Conservation (phyloP, 2,329 filamentous ascomycete genomes). For the Blastomyces parvus region DNA sequence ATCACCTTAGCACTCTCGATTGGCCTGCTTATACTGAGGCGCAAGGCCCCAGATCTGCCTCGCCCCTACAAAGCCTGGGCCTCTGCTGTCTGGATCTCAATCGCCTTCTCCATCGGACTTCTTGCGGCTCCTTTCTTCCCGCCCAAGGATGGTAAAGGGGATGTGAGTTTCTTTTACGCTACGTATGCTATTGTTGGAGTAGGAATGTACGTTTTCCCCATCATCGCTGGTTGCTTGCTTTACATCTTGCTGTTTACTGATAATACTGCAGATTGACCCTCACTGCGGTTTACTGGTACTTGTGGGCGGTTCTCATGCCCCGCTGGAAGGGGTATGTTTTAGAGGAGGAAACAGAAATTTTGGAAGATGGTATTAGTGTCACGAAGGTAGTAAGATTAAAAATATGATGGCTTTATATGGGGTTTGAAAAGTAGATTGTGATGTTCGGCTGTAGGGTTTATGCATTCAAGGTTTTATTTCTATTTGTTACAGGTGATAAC, state of each 20-base stretch:
- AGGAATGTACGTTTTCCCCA: conserved; percentile 25
- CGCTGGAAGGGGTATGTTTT: conserved; percentile 50
- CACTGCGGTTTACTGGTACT: conserved; percentile 57
- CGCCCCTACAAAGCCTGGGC: conserved; percentile 59
- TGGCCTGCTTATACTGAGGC: conserved; percentile 53
- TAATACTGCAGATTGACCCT: conserved; percentile 23
- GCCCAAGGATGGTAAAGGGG: conserved; percentile 40
- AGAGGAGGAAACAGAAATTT: conserved; percentile 50
- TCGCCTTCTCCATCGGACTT: conserved; percentile 24
- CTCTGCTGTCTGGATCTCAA: conserved; percentile 48
- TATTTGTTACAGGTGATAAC: neutral
- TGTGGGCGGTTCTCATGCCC: conserved; percentile 56
- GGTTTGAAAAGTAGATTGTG: neutral
- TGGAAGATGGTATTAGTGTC: conserved; percentile 59
- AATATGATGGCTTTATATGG: neutral
- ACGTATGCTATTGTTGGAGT: conserved; percentile 46
- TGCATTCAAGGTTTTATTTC: neutral
- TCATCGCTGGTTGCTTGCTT: neutral
- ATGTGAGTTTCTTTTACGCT: conserved; percentile 42
- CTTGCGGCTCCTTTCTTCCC: conserved; percentile 23
- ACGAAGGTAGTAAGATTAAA: conserved; percentile 36
- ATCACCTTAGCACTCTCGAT: conserved; percentile 48
- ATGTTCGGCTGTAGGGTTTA: neutral
- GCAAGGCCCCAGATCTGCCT: conserved; percentile 49
- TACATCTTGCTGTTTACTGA: neutral